Conservation (phyloP, 805 yeast species). For the Kodamaea jinghongensis region DNA sequence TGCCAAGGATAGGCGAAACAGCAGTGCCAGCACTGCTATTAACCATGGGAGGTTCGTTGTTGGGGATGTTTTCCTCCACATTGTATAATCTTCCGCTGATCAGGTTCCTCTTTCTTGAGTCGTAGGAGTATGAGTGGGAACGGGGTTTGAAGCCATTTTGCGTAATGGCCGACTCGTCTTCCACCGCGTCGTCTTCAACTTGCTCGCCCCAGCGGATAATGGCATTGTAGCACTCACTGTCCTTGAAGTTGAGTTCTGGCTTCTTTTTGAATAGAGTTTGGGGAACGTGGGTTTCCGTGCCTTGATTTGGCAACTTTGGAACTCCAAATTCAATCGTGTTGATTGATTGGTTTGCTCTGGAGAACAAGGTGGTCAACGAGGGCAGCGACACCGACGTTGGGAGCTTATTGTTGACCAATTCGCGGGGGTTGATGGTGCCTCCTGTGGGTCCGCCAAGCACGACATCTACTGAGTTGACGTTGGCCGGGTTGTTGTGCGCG, state of each 20-base stretch:
- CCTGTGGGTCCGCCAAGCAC: slow-evolving; percentile 6
- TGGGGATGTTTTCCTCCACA: not conserved
- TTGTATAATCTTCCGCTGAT: slow-evolving; percentile 6
- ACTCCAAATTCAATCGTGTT: slow-evolving; percentile 3
- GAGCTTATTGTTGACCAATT: slow-evolving; percentile 12
- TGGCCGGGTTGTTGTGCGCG: not conserved
- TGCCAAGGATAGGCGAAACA: too few species aligned
- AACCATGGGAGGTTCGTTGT: not conserved
- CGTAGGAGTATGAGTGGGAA: slow-evolving; percentile 21
- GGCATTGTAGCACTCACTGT: slow-evolving; percentile 41
- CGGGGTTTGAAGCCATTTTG: slow-evolving; percentile 4
- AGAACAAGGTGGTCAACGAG: slow-evolving; percentile 8
- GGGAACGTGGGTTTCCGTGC: slow-evolving; percentile 3
- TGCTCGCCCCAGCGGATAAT: slow-evolving; percentile 30
- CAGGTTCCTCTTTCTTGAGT: slow-evolving; percentile 11
- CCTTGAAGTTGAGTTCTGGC: slow-evolving; percentile 18
- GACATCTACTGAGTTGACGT: not conserved
- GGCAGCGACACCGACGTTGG: slow-evolving; percentile 11
- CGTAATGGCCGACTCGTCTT: slow-evolving; percentile 1
- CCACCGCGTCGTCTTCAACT: slow-evolving; percentile 7
- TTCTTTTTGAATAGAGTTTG: slow-evolving; percentile 6
- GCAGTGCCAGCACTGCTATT: not conserved
- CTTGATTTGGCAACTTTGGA: slow-evolving; percentile 12
- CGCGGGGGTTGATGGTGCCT: slow-evolving; percentile 16
- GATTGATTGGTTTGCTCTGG: not conserved